Base-by-base conservation (phyloP, 2,329 filamentous ascomycete species). In the Pezicula radicicola region DNA sequence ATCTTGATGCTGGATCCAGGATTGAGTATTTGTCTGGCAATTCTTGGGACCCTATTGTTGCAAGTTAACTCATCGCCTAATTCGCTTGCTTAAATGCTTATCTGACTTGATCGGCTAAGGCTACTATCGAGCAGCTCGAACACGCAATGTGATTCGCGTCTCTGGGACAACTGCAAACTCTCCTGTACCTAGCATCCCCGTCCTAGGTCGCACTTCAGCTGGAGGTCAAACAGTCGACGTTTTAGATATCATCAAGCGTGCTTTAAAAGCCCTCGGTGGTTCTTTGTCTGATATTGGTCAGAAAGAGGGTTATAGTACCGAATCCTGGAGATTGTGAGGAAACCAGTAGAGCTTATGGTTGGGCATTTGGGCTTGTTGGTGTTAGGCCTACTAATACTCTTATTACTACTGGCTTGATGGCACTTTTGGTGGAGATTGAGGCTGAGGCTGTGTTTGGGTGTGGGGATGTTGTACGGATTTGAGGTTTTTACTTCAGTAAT, bases 111-210 rank as follows among this genome's bases (percentile, higher is more conserved):
- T 12, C 12, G 15, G 2, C 18, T 19, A 63, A 60, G 63, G 64
- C 12, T 68, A 66, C 52, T 67, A 54, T 25, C 60, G 65, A 25
- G 66, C 66, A 5, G 61, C 68, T 3, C 61, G 66, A 7, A 57
- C 54, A 2, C 60, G 57, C 12, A 54, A 62, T 45, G 41, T 35
- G 9, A 63, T 68, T 16, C 61, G 55, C 4, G 50, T 69, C 16
- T 67, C 66, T 1, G 65, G 66, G n/a, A 68, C 66, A 10, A 68
- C 66, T 6, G 64, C 66, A n/a, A 66, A 64, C 40, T 55, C 56
- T 18, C 60, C 63, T 6, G 40, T 59, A 15, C 4, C 48, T 2
- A 28, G 19, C 3, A 25, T 60, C 8, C 45, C 52, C 9, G 57
- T 59, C 4, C 47, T 66, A 3, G 65, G 65, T 12, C n/a, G 40